Percentiles rank a stretch among this genome's conserved stretches.
These are phyloP conservation scores for Exobasidium cylindrosporum DNA, from an alignment of 1,284 basidiomycete species.

Conservation along the genomic window DNA sequence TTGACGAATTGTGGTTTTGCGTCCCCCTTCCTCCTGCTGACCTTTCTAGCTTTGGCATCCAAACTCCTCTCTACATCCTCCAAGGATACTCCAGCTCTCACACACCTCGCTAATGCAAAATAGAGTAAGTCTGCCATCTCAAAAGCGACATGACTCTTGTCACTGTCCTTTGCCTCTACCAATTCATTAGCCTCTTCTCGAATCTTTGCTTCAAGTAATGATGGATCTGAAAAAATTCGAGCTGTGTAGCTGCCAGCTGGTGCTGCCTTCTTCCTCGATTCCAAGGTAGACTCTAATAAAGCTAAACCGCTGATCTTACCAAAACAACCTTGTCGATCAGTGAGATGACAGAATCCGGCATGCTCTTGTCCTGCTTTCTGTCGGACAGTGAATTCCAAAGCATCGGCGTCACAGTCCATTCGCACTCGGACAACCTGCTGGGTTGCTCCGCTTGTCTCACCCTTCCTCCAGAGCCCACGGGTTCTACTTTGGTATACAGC, in stretches of 20 bases:
- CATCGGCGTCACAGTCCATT: conserved; percentile 89
- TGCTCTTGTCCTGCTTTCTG: conserved; percentile 67
- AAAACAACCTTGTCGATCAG: conserved; percentile 69
- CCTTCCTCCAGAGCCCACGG: conserved; percentile 94
- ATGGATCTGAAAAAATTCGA: conserved; percentile 77
- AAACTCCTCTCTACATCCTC: conserved; percentile 81
- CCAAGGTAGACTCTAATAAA: conserved; percentile 77
- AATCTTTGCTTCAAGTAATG: conserved; percentile 83
- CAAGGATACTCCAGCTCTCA: conserved; percentile 77
- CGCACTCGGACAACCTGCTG: conserved; percentile 81
- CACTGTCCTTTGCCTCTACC: conserved; percentile 74
- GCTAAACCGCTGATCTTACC: conserved; percentile 70
- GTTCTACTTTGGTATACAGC: conserved; percentile 91
- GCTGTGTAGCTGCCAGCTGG: conserved; percentile 91
- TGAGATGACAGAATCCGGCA: conserved; percentile 82
- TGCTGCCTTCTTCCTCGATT: conserved; percentile 69
- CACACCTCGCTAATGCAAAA: conserved; percentile 85
- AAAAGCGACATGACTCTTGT: conserved; percentile 75
- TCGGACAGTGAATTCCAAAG: conserved; percentile 84
- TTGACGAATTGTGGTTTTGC: conserved; percentile 81
- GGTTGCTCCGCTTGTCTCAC: conserved; percentile 89
- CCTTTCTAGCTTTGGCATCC: conserved; percentile 80
- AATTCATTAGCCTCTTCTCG: conserved; percentile 98
- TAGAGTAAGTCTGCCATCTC: conserved; percentile 95
- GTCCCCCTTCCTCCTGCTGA: conserved; percentile 84